phyloP scores from a whole-genome alignment of 129 eudicot species.

The Flaveria linearis region DNA sequence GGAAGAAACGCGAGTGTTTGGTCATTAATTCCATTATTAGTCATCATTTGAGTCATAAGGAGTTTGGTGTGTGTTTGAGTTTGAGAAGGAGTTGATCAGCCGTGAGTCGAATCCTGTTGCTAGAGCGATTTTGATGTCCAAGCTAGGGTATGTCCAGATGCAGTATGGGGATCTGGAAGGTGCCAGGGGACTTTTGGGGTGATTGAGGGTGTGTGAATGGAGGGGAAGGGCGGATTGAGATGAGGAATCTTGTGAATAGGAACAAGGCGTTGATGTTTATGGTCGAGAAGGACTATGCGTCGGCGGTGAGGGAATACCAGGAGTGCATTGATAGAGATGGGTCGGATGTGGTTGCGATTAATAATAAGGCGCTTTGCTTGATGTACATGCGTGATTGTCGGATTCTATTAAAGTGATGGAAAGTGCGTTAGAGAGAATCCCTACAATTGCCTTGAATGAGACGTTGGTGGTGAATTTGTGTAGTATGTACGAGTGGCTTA shows the following conservation, averaged over 20 bases:
- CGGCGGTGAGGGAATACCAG: constrained; percentile 95
- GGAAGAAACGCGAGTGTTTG: constrained; percentile 65
- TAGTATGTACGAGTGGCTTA: constrained; percentile 97
- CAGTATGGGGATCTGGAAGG: constrained; percentile 91
- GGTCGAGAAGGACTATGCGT: constrained; percentile 88
- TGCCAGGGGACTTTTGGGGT: constrained; percentile 53
- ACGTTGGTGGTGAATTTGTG: constrained; percentile 92
- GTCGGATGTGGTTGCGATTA: constrained; percentile 72
- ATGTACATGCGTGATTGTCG: constrained; percentile 95
- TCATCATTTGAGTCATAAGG: constrained; percentile 67
- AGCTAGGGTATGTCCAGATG: constrained; percentile 82
- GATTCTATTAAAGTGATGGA: constrained; percentile 95
- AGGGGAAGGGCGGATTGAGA: constrained; percentile 35
- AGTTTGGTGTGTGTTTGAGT: constrained; percentile 66
- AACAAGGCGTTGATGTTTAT: constrained; percentile 78
- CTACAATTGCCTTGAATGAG: constrained; percentile 74
- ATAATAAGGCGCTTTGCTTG: constrained; percentile 90
- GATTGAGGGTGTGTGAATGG: constrained; percentile 47
- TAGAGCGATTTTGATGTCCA: constrained; percentile 42
- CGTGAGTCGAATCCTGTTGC: constrained; percentile 26
- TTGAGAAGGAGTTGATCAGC: constrained; percentile 44
- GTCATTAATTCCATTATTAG: constrained; percentile 65
- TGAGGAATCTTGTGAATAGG: constrained; percentile 72
- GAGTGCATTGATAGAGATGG: constrained; percentile 91
- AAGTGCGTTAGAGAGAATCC: constrained; percentile 87